A percentile compares a stretch with the other conserved stretches of the same genome.
These are phyloP conservation scores for Gaertneriomyces sp. DNA, from an alignment of 192 early-diverging fungal genomes.

Conservation along the genomic window DNA sequence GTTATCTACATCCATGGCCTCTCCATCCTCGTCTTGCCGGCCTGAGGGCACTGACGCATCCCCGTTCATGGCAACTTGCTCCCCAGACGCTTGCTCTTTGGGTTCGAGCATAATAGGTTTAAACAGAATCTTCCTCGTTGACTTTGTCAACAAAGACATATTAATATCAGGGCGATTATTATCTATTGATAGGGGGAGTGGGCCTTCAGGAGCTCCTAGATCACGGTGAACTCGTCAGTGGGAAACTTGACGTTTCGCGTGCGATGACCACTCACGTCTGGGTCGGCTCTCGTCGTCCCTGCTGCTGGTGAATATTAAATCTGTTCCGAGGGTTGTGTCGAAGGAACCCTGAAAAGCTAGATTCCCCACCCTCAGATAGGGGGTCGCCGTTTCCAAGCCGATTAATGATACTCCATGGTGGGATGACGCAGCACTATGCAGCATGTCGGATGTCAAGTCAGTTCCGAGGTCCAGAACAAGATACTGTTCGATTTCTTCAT, in stretches of 20 bases:
- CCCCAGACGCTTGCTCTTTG: background rate
- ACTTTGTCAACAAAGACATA: slow-evolving; percentile 15
- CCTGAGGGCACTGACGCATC: too few species aligned
- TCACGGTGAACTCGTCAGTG: background rate
- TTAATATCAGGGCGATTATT: slow-evolving; percentile 12
- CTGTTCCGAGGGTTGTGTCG: slow-evolving; percentile 27
- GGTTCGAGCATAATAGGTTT: slow-evolving; percentile 12
- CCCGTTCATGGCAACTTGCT: too few species aligned
- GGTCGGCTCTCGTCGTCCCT: slow-evolving; percentile 15
- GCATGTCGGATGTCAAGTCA: slow-evolving; percentile 1
- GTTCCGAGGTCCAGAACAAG: slow-evolving; percentile 22
- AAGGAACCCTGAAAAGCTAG: slow-evolving; percentile 18
- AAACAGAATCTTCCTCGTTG: slow-evolving; percentile 18
- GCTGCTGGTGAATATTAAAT: slow-evolving; percentile 22
- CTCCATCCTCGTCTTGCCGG: too few species aligned
- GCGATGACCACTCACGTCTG: slow-evolving; percentile 18
- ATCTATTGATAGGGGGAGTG: slow-evolving; percentile 19
- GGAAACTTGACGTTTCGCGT: background rate
- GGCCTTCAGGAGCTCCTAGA: slow-evolving; percentile 15
- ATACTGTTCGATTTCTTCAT: background rate
- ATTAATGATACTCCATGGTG: slow-evolving; percentile 18
- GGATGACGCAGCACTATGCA: slow-evolving; percentile 8
- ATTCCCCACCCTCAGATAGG: slow-evolving; percentile 23
- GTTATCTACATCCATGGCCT: too few species aligned
- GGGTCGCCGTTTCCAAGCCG: slow-evolving; percentile 24